These are phyloP conservation scores for Exobasidium rhododendri DNA, from an alignment of 1,284 basidiomycete genomes.

Conservation along the genomic window DNA sequence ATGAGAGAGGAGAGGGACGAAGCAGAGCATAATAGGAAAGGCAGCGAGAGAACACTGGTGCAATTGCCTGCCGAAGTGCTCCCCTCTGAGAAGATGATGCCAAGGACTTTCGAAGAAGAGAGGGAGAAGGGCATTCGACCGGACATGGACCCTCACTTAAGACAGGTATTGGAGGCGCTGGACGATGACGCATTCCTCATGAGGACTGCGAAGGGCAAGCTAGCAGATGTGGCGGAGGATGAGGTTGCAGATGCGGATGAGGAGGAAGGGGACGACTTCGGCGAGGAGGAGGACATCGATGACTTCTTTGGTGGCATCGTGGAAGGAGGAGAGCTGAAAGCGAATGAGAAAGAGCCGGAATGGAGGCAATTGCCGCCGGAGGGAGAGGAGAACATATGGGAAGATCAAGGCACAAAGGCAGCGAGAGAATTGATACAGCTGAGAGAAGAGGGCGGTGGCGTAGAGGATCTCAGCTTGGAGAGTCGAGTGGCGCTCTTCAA, in stretches of 20 bases:
- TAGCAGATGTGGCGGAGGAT: neutral
- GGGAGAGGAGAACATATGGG: slow-evolving; percentile 48
- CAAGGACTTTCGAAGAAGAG: slow-evolving; percentile 17
- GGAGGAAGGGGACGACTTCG: slow-evolving; percentile 55
- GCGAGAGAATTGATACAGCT: slow-evolving; percentile 22
- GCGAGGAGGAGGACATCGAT: slow-evolving; percentile 30
- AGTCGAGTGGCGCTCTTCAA: slow-evolving; percentile 50
- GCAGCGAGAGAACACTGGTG: slow-evolving; percentile 5
- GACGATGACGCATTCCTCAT: slow-evolving; percentile 75
- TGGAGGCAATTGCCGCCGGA: slow-evolving; percentile 48
- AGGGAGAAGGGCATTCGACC: slow-evolving; percentile 75
- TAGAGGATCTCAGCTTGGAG: slow-evolving; percentile 41
- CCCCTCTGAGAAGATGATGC: slow-evolving; percentile 62
- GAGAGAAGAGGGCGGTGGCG: slow-evolving; percentile 14
- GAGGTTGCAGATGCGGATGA: slow-evolving; percentile 62
- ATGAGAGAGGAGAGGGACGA: slow-evolving; percentile 13
- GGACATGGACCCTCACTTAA: slow-evolving; percentile 91
- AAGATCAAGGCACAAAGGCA: slow-evolving; percentile 33
- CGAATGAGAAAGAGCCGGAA: slow-evolving; percentile 17
- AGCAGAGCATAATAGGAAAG: neutral
- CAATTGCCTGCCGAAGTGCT: slow-evolving; percentile 55
- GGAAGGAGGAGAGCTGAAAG: slow-evolving; percentile 57
- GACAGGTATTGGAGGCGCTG: slow-evolving; percentile 88
- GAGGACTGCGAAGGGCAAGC: slow-evolving; percentile 3
- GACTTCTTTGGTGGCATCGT: slow-evolving; percentile 63